Percentiles rank a stretch among this genome's conserved stretches.
phyloP scores from a whole-genome alignment of 192 early-diverging fungal species.

The Coemansia sp. region DNA sequence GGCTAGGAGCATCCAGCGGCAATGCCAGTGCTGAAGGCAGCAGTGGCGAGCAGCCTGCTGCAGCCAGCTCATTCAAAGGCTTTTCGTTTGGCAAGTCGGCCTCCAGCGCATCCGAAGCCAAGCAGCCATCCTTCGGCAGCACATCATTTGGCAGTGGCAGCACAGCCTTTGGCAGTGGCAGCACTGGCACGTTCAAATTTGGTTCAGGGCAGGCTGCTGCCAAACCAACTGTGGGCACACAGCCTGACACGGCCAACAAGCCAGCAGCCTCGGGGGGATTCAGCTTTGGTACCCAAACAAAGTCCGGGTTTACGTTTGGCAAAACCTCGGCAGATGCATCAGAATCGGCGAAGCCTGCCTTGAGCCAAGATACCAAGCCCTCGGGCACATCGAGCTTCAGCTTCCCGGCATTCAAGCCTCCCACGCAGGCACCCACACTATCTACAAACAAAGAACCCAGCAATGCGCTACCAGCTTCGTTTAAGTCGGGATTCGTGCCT shows the following conservation, averaged over 20 bases:
- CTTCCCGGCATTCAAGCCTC: conserved; percentile 42
- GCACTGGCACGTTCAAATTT: neutral
- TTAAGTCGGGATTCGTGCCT: neutral
- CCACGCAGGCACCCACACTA: conserved; percentile 8
- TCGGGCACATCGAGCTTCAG: conserved; percentile 16
- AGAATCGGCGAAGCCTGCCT: neutral
- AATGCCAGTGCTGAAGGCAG: conserved; percentile 1
- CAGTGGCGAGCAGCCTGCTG: conserved; percentile 4
- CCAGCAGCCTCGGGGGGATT: conserved; percentile 11
- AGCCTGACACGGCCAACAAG: neutral
- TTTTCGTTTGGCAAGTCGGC: conserved; percentile 38
- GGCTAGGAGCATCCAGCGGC: conserved; percentile 20
- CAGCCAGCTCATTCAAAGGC: conserved; percentile 30
- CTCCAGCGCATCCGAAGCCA: neutral
- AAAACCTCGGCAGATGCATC: neutral
- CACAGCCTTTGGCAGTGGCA: conserved; percentile 4
- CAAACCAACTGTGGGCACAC: neutral
- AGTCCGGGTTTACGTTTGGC: conserved; percentile 8
- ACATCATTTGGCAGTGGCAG: conserved; percentile 3
- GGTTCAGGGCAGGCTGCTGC: neutral
- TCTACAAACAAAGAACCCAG: neutral
- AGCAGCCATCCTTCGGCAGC: conserved; percentile 11
- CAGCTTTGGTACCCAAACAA: conserved; percentile 13
- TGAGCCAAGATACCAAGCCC: neutral
- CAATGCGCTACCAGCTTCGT: neutral